phyloP scores from a whole-genome alignment of 1,139 yeast species.

The Casaregolazyma lundiana region DNA sequence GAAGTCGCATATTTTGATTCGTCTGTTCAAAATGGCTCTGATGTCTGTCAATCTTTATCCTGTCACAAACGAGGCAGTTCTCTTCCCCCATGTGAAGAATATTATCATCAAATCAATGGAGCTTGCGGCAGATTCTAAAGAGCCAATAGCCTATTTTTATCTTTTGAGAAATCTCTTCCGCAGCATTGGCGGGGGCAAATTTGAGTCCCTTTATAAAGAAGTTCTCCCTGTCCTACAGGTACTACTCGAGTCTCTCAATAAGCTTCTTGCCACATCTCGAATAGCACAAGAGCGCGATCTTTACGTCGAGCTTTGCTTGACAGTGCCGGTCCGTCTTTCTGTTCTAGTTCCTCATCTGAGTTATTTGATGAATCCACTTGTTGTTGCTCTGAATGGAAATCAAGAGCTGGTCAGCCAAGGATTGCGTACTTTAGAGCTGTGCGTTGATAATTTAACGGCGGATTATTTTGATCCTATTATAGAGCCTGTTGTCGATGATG shows the following conservation, averaged over 20 bases:
- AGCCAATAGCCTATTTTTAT: conserved; percentile 86
- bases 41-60: conserved; percentile 96
- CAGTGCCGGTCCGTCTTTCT: conserved; percentile 91
- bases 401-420: conserved; percentile 95
- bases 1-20: conserved; percentile 73
- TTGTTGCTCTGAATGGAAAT: conserved; percentile 82
- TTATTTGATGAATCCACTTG: conserved; percentile 84
- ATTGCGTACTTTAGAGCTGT: conserved; percentile 85
- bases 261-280: conserved; percentile 76
- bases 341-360: conserved; percentile 90
- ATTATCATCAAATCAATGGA: conserved; percentile 77
- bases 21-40: conserved; percentile 85
- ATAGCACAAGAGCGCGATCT: conserved; percentile 89
- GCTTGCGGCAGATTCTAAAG: conserved; percentile 81
- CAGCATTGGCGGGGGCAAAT: conserved; percentile 94
- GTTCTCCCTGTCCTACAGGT: conserved; percentile 88
- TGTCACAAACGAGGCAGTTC: conserved; percentile 75
- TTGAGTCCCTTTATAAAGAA: conserved; percentile 86
- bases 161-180: conserved; percentile 84
- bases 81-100: conserved; percentile 80
- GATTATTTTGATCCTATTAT: conserved; percentile 96
- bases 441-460: conserved; percentile 94
- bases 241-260: conserved; percentile 76
- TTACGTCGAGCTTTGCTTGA: conserved; percentile 88
- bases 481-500: conserved; percentile 91